Evolutionary conservation across 257 asterid genomes (phyloP), one percentile per base, ranked within the genome.

Genomic region (Solanum microdontum): DNA sequence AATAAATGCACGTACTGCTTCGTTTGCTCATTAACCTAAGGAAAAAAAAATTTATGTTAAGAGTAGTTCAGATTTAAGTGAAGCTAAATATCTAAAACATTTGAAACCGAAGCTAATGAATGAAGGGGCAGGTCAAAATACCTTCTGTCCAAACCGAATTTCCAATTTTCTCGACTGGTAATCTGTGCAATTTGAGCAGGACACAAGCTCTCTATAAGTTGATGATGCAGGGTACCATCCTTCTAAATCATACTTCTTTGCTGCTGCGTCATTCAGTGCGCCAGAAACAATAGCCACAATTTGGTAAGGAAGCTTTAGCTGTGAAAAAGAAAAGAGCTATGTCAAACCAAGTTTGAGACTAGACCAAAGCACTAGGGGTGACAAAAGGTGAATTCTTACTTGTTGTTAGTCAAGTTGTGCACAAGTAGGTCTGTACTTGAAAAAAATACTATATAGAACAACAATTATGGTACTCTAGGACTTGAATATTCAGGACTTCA

Each of bases 201-300:
- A 97, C 21, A 97, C 99, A 40, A 95, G 98, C 89, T 94, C 98
- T 90, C 98, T 92, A 70, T 91, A 94, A 7, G 97, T 86, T 80
- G 90, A 89, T 26, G 99, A 97, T 36, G 98, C 95, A 51, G 99
- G 99, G 75, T 94, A 97, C 99, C 98, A 97, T 33, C 94, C 99
- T 90, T 97, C 99, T 90, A 95, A 89, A 89, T 97, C 99, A 36
- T 93, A 95, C 92, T 97, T 97, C 91, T 95, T 97, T 10, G 99
- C 99, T 86, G 99, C 98, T 69, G 99, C 97, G 80, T 97, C 98
- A 82, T 94, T 97, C 84, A 97, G 86, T 75, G 98, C 99, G 66
- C 99, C 99, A 39, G 98, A 95, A 86, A 95, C 98, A 60, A 95
- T 94, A 8, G 96, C 86, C 64, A 97, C 98, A 43, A 96, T 89